Conservation (phyloP, 495 filamentous ascomycete species). For the Talaromyces wortmannii region DNA sequence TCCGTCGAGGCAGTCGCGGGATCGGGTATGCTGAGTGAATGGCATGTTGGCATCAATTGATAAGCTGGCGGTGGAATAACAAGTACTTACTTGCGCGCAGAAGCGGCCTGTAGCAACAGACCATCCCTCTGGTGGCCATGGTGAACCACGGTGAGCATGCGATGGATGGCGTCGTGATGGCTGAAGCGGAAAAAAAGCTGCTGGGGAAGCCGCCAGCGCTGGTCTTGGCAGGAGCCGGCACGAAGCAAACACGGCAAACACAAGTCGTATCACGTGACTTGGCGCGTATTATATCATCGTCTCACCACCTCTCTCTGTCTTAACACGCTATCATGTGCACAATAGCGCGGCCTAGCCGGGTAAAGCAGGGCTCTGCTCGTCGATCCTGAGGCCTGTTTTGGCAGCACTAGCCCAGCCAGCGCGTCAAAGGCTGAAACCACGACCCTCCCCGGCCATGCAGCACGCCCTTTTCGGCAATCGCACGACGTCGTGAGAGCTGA, state of each 20-base stretch:
- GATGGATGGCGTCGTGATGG: neutral
- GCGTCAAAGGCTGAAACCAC: too few relatives aligned
- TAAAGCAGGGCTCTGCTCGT: too few relatives aligned
- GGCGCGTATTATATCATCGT: neutral
- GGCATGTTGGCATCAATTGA: neutral
- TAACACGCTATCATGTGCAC: too few relatives aligned
- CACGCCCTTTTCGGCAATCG: too few relatives aligned
- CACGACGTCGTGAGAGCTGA: too few relatives aligned
- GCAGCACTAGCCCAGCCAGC: too few relatives aligned
- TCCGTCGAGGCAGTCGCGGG: slow-evolving; percentile 31
- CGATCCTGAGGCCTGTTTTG: too few relatives aligned
- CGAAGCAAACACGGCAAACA: neutral
- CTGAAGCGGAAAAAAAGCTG: neutral
- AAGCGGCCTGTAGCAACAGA: slow-evolving; percentile 32
- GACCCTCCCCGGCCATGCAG: too few relatives aligned
- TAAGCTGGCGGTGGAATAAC: neutral
- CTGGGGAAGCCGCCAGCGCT: neutral
- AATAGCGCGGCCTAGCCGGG: too few relatives aligned
- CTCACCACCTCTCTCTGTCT: neutral
- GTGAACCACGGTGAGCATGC: slow-evolving; percentile 2
- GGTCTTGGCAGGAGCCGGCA: neutral
- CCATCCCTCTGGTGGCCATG: slow-evolving; percentile 34
- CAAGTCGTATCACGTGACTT: neutral
- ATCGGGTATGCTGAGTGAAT: slow-evolving; percentile 1
- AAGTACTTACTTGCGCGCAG: slow-evolving; percentile 28